Evolutionary conservation across 176 grass and related monocot species (phyloP).

Genomic region (Bothriochloa decipiens): DNA sequence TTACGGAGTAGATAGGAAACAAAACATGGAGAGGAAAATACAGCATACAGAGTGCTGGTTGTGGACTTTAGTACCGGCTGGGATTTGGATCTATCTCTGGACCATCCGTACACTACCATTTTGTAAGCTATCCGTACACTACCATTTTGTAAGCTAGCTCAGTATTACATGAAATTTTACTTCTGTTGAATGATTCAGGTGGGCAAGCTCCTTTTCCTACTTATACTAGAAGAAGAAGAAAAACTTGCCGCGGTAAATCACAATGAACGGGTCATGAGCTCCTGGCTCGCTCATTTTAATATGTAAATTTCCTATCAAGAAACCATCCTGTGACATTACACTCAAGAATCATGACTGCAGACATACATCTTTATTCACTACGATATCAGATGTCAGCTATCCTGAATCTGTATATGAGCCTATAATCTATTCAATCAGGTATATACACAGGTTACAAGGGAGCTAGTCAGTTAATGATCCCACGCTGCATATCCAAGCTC

Average conservation of each 20-base stretch:
- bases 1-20: slow-evolving; percentile 11
- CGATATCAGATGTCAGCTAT: neutral
- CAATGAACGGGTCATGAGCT: neutral
- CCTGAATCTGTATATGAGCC: slow-evolving; percentile 29
- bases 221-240: neutral
- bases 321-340: neutral
- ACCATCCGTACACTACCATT: neutral
- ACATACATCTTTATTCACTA: slow-evolving; percentile 19
- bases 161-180: neutral
- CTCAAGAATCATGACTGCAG: neutral
- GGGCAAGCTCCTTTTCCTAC: neutral
- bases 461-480: slow-evolving; percentile 9
- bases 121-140: neutral
- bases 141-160: slow-evolving; percentile 29
- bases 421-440: slow-evolving; percentile 42
- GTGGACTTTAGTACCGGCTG: neutral
- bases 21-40: neutral
- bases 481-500: slow-evolving; percentile 31
- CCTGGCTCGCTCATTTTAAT: neutral
- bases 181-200: neutral
- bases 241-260: neutral
- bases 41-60: neutral
- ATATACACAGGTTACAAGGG: slow-evolving; percentile 44
- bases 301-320: slow-evolving; percentile 27
- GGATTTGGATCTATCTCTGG: neutral